Evolutionary conservation across 2,329 filamentous ascomycete species (phyloP).

Genomic region (Raffaelea ambrosiae): DNA sequence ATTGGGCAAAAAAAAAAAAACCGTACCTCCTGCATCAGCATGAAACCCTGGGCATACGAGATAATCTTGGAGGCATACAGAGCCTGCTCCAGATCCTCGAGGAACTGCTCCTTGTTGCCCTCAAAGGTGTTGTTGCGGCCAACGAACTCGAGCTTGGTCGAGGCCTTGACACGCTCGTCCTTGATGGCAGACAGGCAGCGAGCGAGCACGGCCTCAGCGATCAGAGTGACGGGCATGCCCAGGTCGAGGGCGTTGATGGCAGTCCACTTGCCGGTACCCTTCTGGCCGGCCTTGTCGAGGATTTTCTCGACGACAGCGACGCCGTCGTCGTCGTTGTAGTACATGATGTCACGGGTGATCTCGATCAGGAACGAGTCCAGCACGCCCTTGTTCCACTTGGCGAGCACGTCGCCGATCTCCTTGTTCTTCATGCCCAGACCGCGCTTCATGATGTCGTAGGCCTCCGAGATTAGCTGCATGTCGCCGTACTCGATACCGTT

Average conservation of each 20-base stretch:
- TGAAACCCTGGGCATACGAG: slow-evolving; percentile 99
- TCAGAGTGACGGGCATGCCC: slow-evolving; percentile 96
- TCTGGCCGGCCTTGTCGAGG: slow-evolving; percentile 95
- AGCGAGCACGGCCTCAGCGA: slow-evolving; percentile 92
- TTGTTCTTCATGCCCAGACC: slow-evolving; percentile 81
- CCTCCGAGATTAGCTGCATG: slow-evolving; percentile 99
- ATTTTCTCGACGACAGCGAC: slow-evolving; percentile 95
- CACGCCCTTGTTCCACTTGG: slow-evolving; percentile 97
- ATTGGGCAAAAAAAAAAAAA: neutral
- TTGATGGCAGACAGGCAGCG: slow-evolving; percentile 93
- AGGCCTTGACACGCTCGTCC: slow-evolving; percentile 79
- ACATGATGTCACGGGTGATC: slow-evolving; percentile 97
- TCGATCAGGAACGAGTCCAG: slow-evolving; percentile 99
- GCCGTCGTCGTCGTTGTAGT: slow-evolving; percentile 94
- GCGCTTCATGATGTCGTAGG: slow-evolving; percentile 99
- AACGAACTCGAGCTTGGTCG: slow-evolving; percentile 62
- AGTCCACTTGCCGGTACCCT: slow-evolving; percentile 99
- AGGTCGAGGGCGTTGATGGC: slow-evolving; percentile 98
- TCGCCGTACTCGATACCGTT: slow-evolving; percentile 99
- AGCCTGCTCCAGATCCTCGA: slow-evolving; percentile 96
- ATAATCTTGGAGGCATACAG: slow-evolving; percentile 99
- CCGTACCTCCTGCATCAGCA: slow-evolving; percentile 95
- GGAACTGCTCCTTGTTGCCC: slow-evolving; percentile 87
- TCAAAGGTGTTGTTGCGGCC: slow-evolving; percentile 74
- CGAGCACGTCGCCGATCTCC: slow-evolving; percentile 92